A percentile compares a stretch with the other conserved stretches of the same genome.
Conservation (phyloP, 2,329 filamentous ascomycete genomes). For the Fusarium annulatum region DNA sequence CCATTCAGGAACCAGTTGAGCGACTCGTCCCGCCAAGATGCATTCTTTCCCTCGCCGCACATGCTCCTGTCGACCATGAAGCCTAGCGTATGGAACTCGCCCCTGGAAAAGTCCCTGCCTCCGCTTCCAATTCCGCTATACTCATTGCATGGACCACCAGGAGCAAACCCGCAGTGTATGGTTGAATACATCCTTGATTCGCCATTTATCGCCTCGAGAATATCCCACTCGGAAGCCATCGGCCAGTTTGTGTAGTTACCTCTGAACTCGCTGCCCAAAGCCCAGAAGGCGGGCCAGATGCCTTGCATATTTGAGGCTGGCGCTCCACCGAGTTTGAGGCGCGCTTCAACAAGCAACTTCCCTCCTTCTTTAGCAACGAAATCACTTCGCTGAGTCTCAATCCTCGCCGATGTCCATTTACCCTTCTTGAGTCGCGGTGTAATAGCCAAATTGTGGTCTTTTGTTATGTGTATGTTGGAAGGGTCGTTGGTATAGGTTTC, state of each 20-base stretch:
- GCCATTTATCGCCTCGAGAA: not conserved
- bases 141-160: not conserved
- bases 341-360: not conserved
- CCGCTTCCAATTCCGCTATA: not conserved
- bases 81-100: not conserved
- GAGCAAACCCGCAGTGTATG: not conserved
- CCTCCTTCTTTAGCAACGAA: not conserved
- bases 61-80: not conserved
- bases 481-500: not conserved
- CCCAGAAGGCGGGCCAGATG: not conserved
- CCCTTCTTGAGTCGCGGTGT: not conserved
- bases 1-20: not conserved
- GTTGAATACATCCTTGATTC: not conserved
- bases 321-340: not conserved
- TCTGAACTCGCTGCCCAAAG: not conserved
- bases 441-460: not conserved
- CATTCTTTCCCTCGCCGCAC: not conserved
- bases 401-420: not conserved
- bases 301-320: not conserved
- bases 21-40: not conserved
- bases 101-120: not conserved
- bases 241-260: not conserved
- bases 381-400: not conserved
- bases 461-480: not conserved
- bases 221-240: not conserved